Conservation (phyloP, 2,329 filamentous ascomycete species). For the Exophiala spinifera region DNA sequence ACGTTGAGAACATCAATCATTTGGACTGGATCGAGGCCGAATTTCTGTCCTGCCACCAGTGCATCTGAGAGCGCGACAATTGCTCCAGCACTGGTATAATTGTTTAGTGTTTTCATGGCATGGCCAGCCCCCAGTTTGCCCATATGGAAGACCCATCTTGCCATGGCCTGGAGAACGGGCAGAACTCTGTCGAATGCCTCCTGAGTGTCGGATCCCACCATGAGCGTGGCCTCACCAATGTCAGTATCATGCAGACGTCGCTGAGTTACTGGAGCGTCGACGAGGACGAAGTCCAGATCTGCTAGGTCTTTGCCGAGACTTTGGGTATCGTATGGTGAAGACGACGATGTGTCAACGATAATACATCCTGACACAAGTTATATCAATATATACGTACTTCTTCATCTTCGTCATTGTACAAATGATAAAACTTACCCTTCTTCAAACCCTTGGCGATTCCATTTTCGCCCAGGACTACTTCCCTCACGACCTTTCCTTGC, state of each 20-base stretch:
- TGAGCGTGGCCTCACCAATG: conserved; percentile 25
- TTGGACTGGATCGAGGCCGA: conserved; percentile 25
- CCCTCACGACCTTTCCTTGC: conserved; percentile 35
- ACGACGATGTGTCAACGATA: conserved; percentile 26
- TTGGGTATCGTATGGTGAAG: conserved; percentile 25
- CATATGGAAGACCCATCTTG: conserved; percentile 27
- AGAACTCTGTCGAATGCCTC: conserved; percentile 20
- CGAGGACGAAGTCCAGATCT: conserved; percentile 13
- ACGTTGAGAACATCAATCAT: conserved; percentile 45
- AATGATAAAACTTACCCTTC: conserved; percentile 31
- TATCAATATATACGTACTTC: neutral
- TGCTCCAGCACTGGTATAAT: conserved; percentile 24
- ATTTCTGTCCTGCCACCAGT: conserved; percentile 24
- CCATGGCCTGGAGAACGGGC: conserved; percentile 25
- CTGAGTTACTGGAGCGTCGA: conserved; percentile 26
- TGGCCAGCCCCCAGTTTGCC: conserved; percentile 23
- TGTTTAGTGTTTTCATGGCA: conserved; percentile 28
- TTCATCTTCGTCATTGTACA: neutral
- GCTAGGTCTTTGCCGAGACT: conserved; percentile 21
- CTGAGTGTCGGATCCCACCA: conserved; percentile 22
- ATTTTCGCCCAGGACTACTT: conserved; percentile 32
- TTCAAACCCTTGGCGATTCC: conserved; percentile 33
- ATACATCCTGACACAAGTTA: conserved; percentile 13
- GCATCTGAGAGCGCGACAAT: conserved; percentile 24
- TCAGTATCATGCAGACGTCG: conserved; percentile 25